Percentiles rank a stretch among this genome's conserved stretches.
These are phyloP conservation scores for Trichosporon sp. DNA, from an alignment of 1,284 basidiomycete species.

Conservation along the genomic window DNA sequence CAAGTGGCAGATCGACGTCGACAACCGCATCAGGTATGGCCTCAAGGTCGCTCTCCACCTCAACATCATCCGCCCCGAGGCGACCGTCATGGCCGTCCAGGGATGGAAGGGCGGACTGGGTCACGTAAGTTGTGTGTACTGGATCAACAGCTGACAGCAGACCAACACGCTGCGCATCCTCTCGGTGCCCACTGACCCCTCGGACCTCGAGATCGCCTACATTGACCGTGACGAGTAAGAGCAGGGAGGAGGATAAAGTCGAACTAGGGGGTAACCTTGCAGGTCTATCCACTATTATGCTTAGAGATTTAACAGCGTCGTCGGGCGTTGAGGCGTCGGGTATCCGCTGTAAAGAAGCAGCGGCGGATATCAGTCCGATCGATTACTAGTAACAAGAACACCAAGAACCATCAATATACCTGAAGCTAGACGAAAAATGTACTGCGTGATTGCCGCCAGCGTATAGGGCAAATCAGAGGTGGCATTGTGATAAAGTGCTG, in stretches of 20 bases:
- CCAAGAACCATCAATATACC: not conserved
- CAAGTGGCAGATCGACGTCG: slow-evolving; percentile 97
- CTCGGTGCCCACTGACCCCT: slow-evolving; percentile 71
- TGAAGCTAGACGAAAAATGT: not conserved
- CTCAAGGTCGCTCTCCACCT: slow-evolving; percentile 79
- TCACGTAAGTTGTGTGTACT: slow-evolving; percentile 54
- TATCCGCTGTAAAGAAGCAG: not conserved
- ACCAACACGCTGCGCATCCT: slow-evolving; percentile 51
- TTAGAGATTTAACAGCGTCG: not conserved
- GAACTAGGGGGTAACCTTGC: not conserved
- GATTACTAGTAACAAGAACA: not conserved
- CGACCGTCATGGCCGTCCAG: slow-evolving; percentile 90
- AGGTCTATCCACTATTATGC: not conserved
- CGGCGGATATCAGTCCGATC: not conserved
- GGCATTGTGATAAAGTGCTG: not conserved
- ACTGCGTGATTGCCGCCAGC: not conserved
- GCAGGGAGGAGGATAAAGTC: not conserved
- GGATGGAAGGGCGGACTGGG: slow-evolving; percentile 98
- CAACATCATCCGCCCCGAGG: slow-evolving; percentile 82
- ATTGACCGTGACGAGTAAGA: slow-evolving; percentile 21
- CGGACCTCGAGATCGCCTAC: slow-evolving; percentile 63
- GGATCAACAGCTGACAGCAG: slow-evolving; percentile 19
- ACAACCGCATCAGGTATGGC: slow-evolving; percentile 65
- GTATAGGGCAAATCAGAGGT: not conserved
- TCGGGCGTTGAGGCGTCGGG: no score